Evolutionary conservation across 179 eudicot species (phyloP).

Genomic region (Nepenthes alata): DNA sequence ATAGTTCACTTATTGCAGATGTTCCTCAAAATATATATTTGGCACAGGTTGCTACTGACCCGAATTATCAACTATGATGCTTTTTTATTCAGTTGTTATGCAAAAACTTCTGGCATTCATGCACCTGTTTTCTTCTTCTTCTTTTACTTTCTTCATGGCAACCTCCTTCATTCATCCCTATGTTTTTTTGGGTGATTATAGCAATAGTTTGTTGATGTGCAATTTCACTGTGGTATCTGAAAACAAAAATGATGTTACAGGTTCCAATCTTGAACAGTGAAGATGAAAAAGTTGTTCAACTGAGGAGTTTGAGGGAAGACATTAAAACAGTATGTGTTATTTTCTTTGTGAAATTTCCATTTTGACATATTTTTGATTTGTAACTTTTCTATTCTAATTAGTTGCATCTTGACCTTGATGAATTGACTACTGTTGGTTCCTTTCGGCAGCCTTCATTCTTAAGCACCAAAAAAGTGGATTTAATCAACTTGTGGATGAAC

Average conservation of each 20-base stretch:
- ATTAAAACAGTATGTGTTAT: constrained; percentile 30
- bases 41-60: constrained; percentile 52
- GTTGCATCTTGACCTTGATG: not conserved
- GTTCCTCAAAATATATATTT: constrained; percentile 49
- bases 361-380: not conserved
- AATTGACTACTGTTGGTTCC: constrained; percentile 5
- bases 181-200: too few relatives aligned
- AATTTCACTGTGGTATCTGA: not conserved
- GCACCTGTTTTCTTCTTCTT: not conserved
- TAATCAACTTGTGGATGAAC: constrained; percentile 94
- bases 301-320: constrained; percentile 52
- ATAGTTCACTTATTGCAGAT: constrained; percentile 20
- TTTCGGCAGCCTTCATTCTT: constrained; percentile 56
- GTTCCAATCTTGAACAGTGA: constrained; percentile 62
- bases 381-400: not conserved
- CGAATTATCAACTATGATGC: not conserved
- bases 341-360: not conserved
- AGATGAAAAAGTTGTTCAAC: constrained; percentile 51
- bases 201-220: not conserved
- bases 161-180: not conserved
- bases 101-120: not conserved
- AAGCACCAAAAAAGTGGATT: constrained; percentile 35
- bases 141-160: not conserved
- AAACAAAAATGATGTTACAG: constrained; percentile 20
- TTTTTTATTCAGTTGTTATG: not conserved